Percentiles rank a stretch among this genome's conserved stretches.
These are phyloP conservation scores for Aspergillus alliaceus DNA, from an alignment of 2,329 filamentous ascomycete genomes.

Conservation along the genomic window DNA sequence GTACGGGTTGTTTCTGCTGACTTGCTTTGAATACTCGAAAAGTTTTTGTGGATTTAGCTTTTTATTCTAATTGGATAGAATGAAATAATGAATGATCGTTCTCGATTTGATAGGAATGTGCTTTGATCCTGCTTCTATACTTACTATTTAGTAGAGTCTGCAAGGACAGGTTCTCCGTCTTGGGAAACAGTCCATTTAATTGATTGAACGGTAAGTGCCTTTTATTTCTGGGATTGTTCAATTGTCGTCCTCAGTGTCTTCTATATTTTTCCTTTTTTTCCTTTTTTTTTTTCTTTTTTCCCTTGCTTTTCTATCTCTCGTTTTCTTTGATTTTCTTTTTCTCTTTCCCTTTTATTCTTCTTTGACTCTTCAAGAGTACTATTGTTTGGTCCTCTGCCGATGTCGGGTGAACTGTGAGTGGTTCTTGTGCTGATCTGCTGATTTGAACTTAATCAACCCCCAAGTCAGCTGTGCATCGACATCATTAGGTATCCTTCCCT, in stretches of 20 bases:
- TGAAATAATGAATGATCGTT: conserved; percentile 1
- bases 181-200: too few species aligned
- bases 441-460: background rate
- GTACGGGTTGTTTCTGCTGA: conserved; percentile 1
- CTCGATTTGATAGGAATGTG: background rate
- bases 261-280: too few species aligned
- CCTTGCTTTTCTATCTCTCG: background rate
- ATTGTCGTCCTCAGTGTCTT: too few species aligned
- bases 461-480: background rate
- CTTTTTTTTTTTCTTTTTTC: too few species aligned
- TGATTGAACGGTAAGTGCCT: background rate
- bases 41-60: conserved; percentile 15
- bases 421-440: background rate
- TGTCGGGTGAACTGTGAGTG: background rate
- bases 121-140: background rate
- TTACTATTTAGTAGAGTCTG: too few species aligned
- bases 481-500: background rate
- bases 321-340: background rate
- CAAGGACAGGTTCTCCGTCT: too few species aligned
- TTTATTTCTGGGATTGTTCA: too few species aligned
- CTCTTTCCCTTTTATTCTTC: background rate
- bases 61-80: conserved; percentile 1
- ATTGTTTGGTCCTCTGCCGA: background rate
- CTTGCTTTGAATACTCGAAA: conserved; percentile 4
- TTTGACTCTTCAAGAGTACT: too few species aligned